Percentiles rank a stretch among this genome's conserved stretches.
phyloP scores from a whole-genome alignment of 1,139 yeast genomes.

The Yamadazyma diddensiae region DNA sequence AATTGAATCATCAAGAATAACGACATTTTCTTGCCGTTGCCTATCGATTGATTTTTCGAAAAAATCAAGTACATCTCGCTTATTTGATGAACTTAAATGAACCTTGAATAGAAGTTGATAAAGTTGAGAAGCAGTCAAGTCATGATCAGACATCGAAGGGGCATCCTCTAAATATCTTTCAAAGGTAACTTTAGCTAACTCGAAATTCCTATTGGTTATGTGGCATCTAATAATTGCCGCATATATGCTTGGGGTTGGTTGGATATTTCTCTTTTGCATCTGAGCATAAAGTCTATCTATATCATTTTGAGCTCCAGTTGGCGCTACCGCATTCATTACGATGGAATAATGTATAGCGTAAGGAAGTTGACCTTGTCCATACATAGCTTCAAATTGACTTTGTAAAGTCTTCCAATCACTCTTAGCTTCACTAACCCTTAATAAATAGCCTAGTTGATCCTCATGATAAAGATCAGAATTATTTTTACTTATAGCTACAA shows the following conservation, averaged over 20 bases:
- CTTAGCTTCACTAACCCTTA: slow-evolving; percentile 48
- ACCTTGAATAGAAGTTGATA: slow-evolving; percentile 33
- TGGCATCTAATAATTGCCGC: slow-evolving; percentile 49
- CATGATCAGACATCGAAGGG: slow-evolving; percentile 2
- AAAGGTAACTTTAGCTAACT: slow-evolving; percentile 32
- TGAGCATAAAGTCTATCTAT: slow-evolving; percentile 53
- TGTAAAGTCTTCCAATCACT: slow-evolving; percentile 62
- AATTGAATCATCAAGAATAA: slow-evolving; percentile 19
- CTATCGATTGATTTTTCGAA: slow-evolving; percentile 30
- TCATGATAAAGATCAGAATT: slow-evolving; percentile 28
- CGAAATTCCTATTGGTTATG: slow-evolving; percentile 42
- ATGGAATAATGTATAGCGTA: slow-evolving; percentile 58
- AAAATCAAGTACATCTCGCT: slow-evolving; percentile 37
- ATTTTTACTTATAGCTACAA: slow-evolving; percentile 23
- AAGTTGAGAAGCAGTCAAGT: slow-evolving; percentile 7
- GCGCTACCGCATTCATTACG: slow-evolving; percentile 62
- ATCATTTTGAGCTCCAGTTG: slow-evolving; percentile 52
- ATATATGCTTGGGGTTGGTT: slow-evolving; percentile 47
- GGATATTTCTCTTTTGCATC: slow-evolving; percentile 42
- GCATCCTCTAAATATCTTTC: slow-evolving; percentile 15
- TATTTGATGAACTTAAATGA: slow-evolving; percentile 35
- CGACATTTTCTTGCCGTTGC: slow-evolving; percentile 15
- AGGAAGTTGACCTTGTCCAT: slow-evolving; percentile 57
- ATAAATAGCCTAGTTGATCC: slow-evolving; percentile 42
- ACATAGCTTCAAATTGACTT: slow-evolving; percentile 58